phyloP scores from a whole-genome alignment of 768 basidiomycete species.

The Rhodotorula graminis region DNA sequence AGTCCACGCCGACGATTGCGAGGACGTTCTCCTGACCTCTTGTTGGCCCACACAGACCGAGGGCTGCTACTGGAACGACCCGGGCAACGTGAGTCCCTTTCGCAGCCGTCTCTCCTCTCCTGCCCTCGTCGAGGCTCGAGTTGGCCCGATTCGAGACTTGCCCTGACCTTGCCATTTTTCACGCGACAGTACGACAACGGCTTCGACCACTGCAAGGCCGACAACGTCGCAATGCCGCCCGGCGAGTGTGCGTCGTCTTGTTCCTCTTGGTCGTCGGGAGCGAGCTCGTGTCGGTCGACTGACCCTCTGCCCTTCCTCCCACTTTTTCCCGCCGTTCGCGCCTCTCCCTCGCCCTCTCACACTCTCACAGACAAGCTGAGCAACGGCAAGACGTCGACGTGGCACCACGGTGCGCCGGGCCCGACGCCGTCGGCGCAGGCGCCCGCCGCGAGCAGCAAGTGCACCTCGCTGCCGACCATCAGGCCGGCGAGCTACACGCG shows the following conservation, averaged over 20 bases:
- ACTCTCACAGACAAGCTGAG: slow-evolving; percentile 62
- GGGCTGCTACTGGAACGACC: slow-evolving; percentile 46
- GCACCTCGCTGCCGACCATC: slow-evolving; percentile 12
- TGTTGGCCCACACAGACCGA: neutral
- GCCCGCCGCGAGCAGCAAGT: slow-evolving; percentile 14
- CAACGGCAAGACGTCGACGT: slow-evolving; percentile 53
- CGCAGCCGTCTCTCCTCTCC: no score
- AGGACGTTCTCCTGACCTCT: no score
- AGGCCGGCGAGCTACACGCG: slow-evolving; percentile 6
- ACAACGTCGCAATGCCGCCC: slow-evolving; percentile 12
- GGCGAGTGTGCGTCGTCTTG: slow-evolving; percentile 3
- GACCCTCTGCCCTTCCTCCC: slow-evolving; percentile 45
- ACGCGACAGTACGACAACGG: slow-evolving; percentile 48
- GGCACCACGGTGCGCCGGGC: slow-evolving; percentile 54
- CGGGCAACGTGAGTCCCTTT: slow-evolving; percentile 38
- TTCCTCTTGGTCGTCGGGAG: neutral
- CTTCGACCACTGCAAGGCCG: slow-evolving; percentile 47
- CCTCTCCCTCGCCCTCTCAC: neutral
- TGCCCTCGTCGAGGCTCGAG: no score
- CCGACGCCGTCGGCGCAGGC: slow-evolving; percentile 22
- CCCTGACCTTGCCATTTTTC: no score
- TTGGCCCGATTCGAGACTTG: no score
- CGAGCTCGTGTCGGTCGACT: no score
- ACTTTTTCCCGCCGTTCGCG: slow-evolving; percentile 33
- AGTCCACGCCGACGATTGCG: neutral